These are phyloP conservation scores for Clarireedia monteithiana DNA, from an alignment of 2,329 filamentous ascomycete species.

Conservation along the genomic window DNA sequence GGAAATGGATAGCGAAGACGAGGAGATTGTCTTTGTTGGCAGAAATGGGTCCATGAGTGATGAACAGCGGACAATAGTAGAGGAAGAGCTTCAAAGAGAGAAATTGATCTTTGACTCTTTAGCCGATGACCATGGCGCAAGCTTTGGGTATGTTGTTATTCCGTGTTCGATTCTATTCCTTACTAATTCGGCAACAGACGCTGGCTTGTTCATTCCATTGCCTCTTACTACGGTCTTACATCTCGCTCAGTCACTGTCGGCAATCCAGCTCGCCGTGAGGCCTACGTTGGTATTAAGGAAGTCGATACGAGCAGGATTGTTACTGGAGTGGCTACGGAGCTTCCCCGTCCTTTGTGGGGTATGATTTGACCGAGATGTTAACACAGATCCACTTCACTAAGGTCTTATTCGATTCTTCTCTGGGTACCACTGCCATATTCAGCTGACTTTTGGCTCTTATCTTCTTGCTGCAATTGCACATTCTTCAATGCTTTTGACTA, in stretches of 20 bases:
- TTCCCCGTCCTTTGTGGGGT: slow-evolving; percentile 57
- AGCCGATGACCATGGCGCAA: slow-evolving; percentile 65
- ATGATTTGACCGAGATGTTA: slow-evolving; percentile 16
- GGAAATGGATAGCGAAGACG: slow-evolving; percentile 53
- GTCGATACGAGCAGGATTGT: slow-evolving; percentile 19
- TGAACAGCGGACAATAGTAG: slow-evolving; percentile 43
- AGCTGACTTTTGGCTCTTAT: background rate
- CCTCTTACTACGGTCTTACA: slow-evolving; percentile 78
- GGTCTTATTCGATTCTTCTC: background rate
- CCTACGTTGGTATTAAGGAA: slow-evolving; percentile 70
- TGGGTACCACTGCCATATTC: background rate
- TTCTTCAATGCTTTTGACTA: background rate
- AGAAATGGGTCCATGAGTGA: slow-evolving; percentile 52
- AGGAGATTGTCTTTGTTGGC: slow-evolving; percentile 88
- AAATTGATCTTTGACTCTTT: slow-evolving; percentile 75
- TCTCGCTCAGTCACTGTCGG: slow-evolving; percentile 74
- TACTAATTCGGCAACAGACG: slow-evolving; percentile 45
- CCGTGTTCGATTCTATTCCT: slow-evolving; percentile 6
- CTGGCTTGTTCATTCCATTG: slow-evolving; percentile 90
- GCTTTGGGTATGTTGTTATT: slow-evolving; percentile 57
- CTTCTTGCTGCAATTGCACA: background rate
- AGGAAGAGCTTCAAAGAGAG: slow-evolving; percentile 48
- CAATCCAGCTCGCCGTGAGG: slow-evolving; percentile 64
- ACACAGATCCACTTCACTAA: background rate
- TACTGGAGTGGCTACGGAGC: slow-evolving; percentile 25